Conservation (phyloP, 257 asterid species). For the Euphrasia confusa region DNA sequence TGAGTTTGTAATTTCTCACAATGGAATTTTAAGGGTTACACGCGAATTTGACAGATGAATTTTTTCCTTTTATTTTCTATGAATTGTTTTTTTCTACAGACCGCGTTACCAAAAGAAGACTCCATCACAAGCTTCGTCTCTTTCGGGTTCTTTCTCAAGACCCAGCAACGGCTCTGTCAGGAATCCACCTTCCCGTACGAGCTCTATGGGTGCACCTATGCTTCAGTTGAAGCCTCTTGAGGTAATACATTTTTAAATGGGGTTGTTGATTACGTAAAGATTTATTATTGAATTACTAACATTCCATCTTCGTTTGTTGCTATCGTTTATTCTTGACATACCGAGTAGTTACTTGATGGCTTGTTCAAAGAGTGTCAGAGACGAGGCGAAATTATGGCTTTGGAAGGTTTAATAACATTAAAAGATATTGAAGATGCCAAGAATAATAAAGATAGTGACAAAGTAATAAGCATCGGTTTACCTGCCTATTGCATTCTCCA, state of each 20-base stretch:
- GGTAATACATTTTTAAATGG: constrained; percentile 35
- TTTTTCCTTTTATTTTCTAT: not conserved
- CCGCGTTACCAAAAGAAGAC: constrained; percentile 55
- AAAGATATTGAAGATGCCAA: constrained; percentile 78
- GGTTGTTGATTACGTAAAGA: not conserved
- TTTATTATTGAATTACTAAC: not conserved
- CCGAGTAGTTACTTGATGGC: constrained; percentile 54
- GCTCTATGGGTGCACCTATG: constrained; percentile 46
- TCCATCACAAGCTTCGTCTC: constrained; percentile 38
- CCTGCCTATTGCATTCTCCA: constrained; percentile 85
- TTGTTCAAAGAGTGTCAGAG: constrained; percentile 61
- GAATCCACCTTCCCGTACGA: constrained; percentile 45
- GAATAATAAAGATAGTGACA: constrained; percentile 46
- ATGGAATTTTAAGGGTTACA: not conserved
- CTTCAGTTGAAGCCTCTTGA: constrained; percentile 78
- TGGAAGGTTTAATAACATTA: constrained; percentile 57
- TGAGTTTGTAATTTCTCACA: not conserved
- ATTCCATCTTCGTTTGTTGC: constrained; percentile 15
- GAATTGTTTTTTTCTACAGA: constrained; percentile 35
- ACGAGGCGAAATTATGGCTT: constrained; percentile 57
- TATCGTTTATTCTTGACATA: constrained; percentile 3
- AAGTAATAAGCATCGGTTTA: constrained; percentile 59
- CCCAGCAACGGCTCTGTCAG: constrained; percentile 36
- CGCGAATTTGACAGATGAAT: not conserved
- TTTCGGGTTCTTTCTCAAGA: constrained; percentile 44